Evolutionary conservation across 164 flowering plant species (phyloP), one percentile per base, ranked within the genome.

Genomic region (Aristolochia contorta): DNA sequence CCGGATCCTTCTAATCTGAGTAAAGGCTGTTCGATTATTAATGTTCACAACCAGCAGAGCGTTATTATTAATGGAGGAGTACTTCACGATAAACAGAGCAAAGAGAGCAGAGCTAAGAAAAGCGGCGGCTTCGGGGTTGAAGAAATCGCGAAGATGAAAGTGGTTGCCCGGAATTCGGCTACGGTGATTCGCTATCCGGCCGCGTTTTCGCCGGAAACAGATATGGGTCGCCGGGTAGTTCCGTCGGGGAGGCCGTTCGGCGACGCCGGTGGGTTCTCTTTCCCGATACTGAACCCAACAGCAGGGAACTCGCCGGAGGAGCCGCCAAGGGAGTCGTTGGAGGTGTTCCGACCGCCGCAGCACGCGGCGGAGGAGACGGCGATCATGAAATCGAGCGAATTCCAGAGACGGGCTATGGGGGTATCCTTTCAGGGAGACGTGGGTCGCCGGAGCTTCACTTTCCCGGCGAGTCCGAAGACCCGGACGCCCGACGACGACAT

Each of bases 271-370:
- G 84, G 80, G 0, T 81, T 84, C 67, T 73, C 82, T 3, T 84
- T 84, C 65, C 84, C 89, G 0, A 70, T 80, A 16, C 51, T 80
- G 56, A 71, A 65, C 6, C 72, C 73, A 19, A 30, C 75, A 1
- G 20, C 54, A 20, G 18, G 23, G 33, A 55, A 5, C 37, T 54
- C 23, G 13, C 27, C 33, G 0, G 78, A 70, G 16, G 81, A 78
- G 1, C 81, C 81, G 1, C 80, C 81, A 0, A 71, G 85, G 9
- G 82, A 77, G 13, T 85, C 91, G 0, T 56, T 83, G 45, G 87
- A 85, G 58, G 78, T 85, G 4, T 85, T 79, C 71, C 67, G 53
- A 0, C 82, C 82, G 27, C 1, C 48, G 46, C 50, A 18, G 46
- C 50, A 18, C 5, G 4, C 65, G 0, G 58, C 65, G 10, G 59